Percentiles rank a stretch among this genome's conserved stretches.
phyloP scores from a whole-genome alignment of 129 eudicot species.

The Tagetes erecta region DNA sequence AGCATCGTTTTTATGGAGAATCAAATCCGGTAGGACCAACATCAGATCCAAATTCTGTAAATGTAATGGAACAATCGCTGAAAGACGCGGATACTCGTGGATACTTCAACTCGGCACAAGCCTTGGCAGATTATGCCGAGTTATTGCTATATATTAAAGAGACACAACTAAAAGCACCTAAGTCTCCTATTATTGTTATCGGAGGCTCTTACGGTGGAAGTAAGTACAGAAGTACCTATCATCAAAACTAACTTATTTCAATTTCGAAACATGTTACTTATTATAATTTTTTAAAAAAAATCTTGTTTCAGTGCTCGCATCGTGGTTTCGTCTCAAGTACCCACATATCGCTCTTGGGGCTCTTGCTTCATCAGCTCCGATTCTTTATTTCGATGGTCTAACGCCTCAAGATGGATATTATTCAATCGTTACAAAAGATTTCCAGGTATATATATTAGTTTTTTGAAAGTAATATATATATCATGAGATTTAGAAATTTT shows the following conservation, averaged over 20 bases:
- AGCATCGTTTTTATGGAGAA: conserved; percentile 65
- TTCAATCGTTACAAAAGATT: conserved; percentile 55
- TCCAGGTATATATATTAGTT: conserved; percentile 35
- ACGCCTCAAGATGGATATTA: conserved; percentile 61
- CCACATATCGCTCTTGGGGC: conserved; percentile 84
- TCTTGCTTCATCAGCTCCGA: conserved; percentile 82
- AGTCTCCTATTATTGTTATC: conserved; percentile 62
- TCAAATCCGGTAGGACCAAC: conserved; percentile 42
- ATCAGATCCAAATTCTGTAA: conserved; percentile 39
- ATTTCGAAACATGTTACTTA: background rate
- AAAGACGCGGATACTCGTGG: conserved; percentile 52
- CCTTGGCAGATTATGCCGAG: conserved; percentile 82
- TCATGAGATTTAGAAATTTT: too few species aligned
- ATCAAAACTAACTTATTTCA: too few species aligned
- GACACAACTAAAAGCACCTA: conserved; percentile 37
- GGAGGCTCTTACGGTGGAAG: conserved; percentile 98
- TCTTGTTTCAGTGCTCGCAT: conserved; percentile 64
- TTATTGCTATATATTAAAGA: conserved; percentile 51
- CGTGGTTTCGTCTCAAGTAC: conserved; percentile 87
- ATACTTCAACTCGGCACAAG: conserved; percentile 82
- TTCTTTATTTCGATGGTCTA: conserved; percentile 60
- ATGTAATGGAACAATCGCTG: conserved; percentile 52
- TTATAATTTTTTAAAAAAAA: background rate
- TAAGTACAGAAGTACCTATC: conserved; percentile 28
- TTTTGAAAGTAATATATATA: too few species aligned